phyloP scores from a whole-genome alignment of 495 filamentous ascomycete species.

The Parmelia sp. region DNA sequence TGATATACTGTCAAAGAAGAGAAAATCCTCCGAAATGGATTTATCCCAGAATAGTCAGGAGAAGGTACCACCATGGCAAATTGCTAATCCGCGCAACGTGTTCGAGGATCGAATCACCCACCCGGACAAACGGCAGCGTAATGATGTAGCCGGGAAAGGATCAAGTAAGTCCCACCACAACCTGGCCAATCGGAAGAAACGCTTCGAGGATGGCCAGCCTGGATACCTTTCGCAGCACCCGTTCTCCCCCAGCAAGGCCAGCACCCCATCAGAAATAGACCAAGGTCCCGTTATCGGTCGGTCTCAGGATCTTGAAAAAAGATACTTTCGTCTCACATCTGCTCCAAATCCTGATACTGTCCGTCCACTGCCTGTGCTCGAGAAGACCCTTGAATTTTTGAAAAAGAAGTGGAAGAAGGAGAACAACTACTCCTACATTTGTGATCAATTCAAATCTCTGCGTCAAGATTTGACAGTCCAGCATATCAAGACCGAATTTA shows the following conservation, averaged over 20 bases:
- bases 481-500: conserved; percentile 91
- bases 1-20: conserved; percentile 52
- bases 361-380: conserved; percentile 73
- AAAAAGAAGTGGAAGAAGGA: conserved; percentile 93
- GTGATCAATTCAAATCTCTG: conserved; percentile 98
- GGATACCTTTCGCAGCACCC: conserved; percentile 29
- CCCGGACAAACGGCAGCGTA: conserved; percentile 56
- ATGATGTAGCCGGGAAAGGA: conserved; percentile 43
- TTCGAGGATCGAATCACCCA: conserved; percentile 76
- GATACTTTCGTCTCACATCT: conserved; percentile 87
- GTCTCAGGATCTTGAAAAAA: conserved; percentile 82
- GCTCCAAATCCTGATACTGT: conserved; percentile 80
- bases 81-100: conserved; percentile 50
- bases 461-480: conserved; percentile 98
- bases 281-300: conserved; percentile 81
- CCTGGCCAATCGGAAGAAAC: conserved; percentile 80
- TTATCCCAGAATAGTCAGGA: conserved; percentile 37
- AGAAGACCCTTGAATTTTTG: conserved; percentile 76
- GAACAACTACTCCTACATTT: conserved; percentile 92
- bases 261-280: conserved; percentile 52
- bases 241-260: conserved; percentile 52
- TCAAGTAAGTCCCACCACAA: conserved; percentile 86
- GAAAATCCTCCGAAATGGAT: conserved; percentile 66
- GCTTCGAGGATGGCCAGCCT: conserved; percentile 56
- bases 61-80: conserved; percentile 62